Evolutionary conservation across 495 filamentous ascomycete genomes (phyloP), one percentile per base, ranked within the genome.

Genomic region (Penicillium steckii): DNA sequence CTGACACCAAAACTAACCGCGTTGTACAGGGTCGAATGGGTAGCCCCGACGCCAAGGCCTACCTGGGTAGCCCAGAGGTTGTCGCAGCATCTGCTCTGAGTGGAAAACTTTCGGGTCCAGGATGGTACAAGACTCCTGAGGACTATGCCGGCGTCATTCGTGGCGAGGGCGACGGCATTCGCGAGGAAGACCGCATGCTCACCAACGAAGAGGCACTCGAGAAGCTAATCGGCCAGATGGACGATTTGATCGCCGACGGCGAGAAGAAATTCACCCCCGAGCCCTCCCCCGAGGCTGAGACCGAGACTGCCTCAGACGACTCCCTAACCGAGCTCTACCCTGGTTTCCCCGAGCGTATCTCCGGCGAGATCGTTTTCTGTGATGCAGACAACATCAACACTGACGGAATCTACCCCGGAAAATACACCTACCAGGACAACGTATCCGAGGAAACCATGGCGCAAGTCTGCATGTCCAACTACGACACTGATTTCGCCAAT

Each of bases 1-100:
- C n/a, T n/a, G n/a, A n/a, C n/a, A n/a, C n/a, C n/a, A n/a, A n/a
- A n/a, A n/a, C n/a, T n/a, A n/a, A n/a, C n/a, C n/a, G n/a, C n/a
- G n/a, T n/a, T n/a, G n/a, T n/a, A n/a, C n/a, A n/a, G 71, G 92
- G 90, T 0, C 83, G 93, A 18, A 96, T 96, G 91, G 92, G 93
- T 3, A 84, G 78, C 5, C 84, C 78, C 7, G 84, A 91, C 4
- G 90, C 91, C 0, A 87, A 90, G 55, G 90, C 91, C 0, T 97
- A 97, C 65, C 84, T 98, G 2, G 89, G 85, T 8, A 91, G 85
- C 53, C 93, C 94, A 4, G 92, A 96, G 55, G 87, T 96, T 10
- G 93, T 97, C 3, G 93, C 93, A 13, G 92, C 93, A 0, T 91
- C 87, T 55, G 92, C 92, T 6, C 69, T 96, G 29, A 74, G 78